Percentiles rank a stretch among this genome's conserved stretches.
Conservation (phyloP, 2,329 filamentous ascomycete genomes). For the Fusarium chlamydosporum region DNA sequence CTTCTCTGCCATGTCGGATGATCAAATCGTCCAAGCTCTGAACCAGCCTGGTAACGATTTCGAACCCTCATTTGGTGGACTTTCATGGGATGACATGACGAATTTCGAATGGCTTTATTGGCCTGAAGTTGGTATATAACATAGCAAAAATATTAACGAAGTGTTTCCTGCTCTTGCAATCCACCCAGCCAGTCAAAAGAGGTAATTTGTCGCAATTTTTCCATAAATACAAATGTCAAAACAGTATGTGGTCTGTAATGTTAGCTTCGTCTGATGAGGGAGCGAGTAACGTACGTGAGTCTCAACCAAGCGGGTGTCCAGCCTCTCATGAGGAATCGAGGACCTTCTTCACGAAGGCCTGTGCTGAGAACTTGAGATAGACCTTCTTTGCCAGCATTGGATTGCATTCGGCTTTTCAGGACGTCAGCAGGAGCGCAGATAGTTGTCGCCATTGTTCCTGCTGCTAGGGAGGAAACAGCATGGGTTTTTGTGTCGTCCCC, state of each 20-base stretch:
- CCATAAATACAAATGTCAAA: conserved; percentile 63
- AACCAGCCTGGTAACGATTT: conserved; percentile 74
- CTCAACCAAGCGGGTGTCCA: conserved; percentile 63
- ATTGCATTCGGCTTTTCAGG: conserved; percentile 60
- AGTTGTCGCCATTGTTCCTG: conserved; percentile 63
- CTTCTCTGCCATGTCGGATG: conserved; percentile 78
- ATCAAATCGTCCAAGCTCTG: conserved; percentile 76
- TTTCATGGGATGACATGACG: conserved; percentile 71
- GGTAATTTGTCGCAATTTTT: conserved; percentile 58
- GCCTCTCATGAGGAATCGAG: conserved; percentile 61
- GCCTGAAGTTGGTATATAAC: conserved; percentile 60
- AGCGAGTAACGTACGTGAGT: conserved; percentile 54
- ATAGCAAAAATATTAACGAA: conserved; percentile 30
- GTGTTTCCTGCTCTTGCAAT: conserved; percentile 19
- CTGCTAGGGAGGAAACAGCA: conserved; percentile 57
- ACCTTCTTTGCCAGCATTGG: conserved; percentile 51
- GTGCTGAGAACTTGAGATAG: conserved; percentile 54
- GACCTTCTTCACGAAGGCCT: conserved; percentile 57
- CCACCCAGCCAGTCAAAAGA: conserved; percentile 43
- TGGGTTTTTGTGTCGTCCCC: conserved; percentile 60
- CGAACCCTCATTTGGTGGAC: conserved; percentile 66
- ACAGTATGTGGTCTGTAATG: conserved; percentile 59
- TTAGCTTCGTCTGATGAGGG: not conserved
- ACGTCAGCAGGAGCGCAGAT: conserved; percentile 63
- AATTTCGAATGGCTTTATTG: conserved; percentile 71